A percentile compares a stretch with the other conserved stretches of the same genome.
phyloP scores from a whole-genome alignment of 768 basidiomycete species.

The Leccinum boreale region DNA sequence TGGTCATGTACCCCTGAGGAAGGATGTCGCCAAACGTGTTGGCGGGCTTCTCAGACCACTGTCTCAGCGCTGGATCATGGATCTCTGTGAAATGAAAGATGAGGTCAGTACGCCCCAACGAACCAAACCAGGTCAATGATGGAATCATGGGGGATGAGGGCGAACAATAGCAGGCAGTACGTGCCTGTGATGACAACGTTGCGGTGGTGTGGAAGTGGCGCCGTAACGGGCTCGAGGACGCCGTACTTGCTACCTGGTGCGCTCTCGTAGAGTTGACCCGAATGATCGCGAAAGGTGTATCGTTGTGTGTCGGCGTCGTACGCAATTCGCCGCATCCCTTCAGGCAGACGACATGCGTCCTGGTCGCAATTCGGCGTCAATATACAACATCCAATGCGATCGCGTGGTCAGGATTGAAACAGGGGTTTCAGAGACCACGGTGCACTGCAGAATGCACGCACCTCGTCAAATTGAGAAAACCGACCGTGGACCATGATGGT shows the following conservation, averaged over 20 bases:
- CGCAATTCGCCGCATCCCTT: constrained; percentile 46
- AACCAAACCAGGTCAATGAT: neutral
- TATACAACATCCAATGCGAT: neutral
- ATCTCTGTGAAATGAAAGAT: constrained; percentile 14
- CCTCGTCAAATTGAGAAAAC: constrained; percentile 28
- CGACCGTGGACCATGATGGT: constrained; percentile 8
- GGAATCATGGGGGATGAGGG: neutral
- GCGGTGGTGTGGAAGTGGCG: constrained; percentile 23
- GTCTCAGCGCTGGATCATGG: constrained; percentile 24
- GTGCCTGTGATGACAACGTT: constrained; percentile 23
- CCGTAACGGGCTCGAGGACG: constrained; percentile 34
- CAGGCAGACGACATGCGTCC: constrained; percentile 36
- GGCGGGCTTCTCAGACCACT: constrained; percentile 20
- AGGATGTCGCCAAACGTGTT: constrained; percentile 48
- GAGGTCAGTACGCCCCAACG: neutral
- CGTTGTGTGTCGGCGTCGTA: constrained; percentile 53
- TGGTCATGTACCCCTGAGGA: constrained; percentile 43
- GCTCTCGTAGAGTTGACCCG: constrained; percentile 44
- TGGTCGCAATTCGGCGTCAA: constrained; percentile 15
- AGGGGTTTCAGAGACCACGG: neutral
- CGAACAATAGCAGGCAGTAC: neutral
- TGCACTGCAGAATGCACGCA: constrained; percentile 1
- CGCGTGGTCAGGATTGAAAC: neutral
- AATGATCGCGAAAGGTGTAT: constrained; percentile 47
- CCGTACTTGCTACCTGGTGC: constrained; percentile 47